Base-by-base conservation (phyloP, 148 eudicot species). In the Bassia scoparia region DNA sequence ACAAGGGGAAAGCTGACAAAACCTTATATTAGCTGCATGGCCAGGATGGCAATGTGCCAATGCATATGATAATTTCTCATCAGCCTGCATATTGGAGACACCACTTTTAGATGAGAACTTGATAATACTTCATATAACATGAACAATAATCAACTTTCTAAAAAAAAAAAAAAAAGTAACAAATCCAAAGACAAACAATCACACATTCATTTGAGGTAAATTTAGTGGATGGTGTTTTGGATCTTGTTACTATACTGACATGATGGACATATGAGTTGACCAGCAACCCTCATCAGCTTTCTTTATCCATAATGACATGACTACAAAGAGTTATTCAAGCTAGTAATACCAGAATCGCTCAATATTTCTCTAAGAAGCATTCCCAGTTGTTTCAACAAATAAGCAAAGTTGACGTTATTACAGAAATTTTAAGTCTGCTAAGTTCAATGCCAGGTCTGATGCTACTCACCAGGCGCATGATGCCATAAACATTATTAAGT, bases 11-110 rank as follows among this genome's bases (percentile, higher is more conserved):
- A 23, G 50, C 33, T 7, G 60, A 53, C 76, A 50, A 41, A 30
- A 92, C 97, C 97, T 95, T 87, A 90, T 88, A 82, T 95, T 95
- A 76, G 89, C 86, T 74, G 87, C 90, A 60, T 87, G 89, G 52
- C 53, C 84, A 72, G 87, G 83, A 82, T 85, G 81, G 80, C 97
- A 95, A 79, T 89, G 87, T 67, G 83, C 85, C 79, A 95, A 75
- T 41, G 99, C 97, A 84, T 95, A 95, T 34, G 99, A 88, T 72
- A 95, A 78, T 74, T 95, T 95, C 55, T 88, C 85, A 82, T 95
- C 99, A 81, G 99, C 96, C 96, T 89, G 86, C 80, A 83, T 37
- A 66, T 52, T 70, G n/a, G 60, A 68, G 56, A 72, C 30, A 62
- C 46, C 14, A 69, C 27, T 41, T 46, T 68, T 17, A 41, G 65